Evolutionary conservation across 805 yeast species (phyloP).

Genomic region (Helenozyma rhizophorensis): DNA sequence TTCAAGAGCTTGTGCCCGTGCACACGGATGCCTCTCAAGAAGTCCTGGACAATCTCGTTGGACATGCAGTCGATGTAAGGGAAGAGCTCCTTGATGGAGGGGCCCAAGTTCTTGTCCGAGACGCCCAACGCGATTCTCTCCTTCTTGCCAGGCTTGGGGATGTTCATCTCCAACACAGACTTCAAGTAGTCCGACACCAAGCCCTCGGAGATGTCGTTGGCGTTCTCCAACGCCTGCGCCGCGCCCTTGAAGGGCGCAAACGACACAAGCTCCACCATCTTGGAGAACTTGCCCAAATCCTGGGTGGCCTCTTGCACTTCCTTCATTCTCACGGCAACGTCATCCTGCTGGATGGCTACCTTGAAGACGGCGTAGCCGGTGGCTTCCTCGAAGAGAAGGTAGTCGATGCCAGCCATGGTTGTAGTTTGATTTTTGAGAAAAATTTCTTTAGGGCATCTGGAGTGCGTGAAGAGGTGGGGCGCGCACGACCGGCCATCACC

Average conservation of each 20-base stretch:
- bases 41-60: conserved; percentile 89
- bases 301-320: conserved; percentile 91
- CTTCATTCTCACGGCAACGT: conserved; percentile 82
- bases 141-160: conserved; percentile 74
- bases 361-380: conserved; percentile 97
- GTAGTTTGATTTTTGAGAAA: conserved; percentile 10
- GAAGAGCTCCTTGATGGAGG: conserved; percentile 87
- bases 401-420: conserved; percentile 72
- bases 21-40: conserved; percentile 90
- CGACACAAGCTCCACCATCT: conserved; percentile 86
- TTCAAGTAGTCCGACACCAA: conserved; percentile 89
- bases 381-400: conserved; percentile 94
- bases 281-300: conserved; percentile 84
- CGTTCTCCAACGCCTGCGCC: conserved; percentile 97
- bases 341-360: conserved; percentile 90
- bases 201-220: conserved; percentile 97
- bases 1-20: conserved; percentile 86
- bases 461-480: conserved; percentile 10
- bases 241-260: conserved; percentile 99
- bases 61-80: conserved; percentile 88
- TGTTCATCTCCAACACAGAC: conserved; percentile 81
- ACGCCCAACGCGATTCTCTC: conserved; percentile 75
- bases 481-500: conserved; percentile 7
- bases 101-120: conserved; percentile 93
- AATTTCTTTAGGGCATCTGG: conserved; percentile 18